Percentiles rank a stretch among this genome's conserved stretches.
Evolutionary conservation across 2,329 filamentous ascomycete genomes (phyloP).

Genomic region (Coniella lustricola): DNA sequence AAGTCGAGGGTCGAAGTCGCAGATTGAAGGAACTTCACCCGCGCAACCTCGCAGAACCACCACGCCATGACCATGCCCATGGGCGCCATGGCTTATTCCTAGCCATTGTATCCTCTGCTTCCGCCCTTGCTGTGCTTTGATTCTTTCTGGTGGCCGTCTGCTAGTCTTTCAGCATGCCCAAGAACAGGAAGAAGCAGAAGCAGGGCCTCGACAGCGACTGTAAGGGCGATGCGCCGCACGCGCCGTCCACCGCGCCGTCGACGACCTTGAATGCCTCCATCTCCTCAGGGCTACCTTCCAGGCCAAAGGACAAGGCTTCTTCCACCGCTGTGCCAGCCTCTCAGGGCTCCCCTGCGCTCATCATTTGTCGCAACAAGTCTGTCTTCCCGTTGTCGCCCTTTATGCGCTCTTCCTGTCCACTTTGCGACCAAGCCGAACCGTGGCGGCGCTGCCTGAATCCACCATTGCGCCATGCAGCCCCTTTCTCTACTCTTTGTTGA

Average conservation of each 20-base stretch:
- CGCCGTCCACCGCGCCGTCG: background rate
- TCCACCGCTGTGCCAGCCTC: conserved; percentile 16
- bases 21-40: too few relatives aligned
- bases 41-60: too few relatives aligned
- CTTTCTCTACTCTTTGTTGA: background rate
- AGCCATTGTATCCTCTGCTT: background rate
- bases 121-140: background rate
- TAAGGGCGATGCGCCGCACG: conserved; percentile 16
- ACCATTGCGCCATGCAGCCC: too few relatives aligned
- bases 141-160: background rate
- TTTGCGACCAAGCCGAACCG: background rate
- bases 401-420: background rate
- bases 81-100: too few relatives aligned
- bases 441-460: background rate
- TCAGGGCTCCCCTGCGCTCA: conserved; percentile 42
- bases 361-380: conserved; percentile 64
- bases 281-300: conserved; percentile 8
- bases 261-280: background rate
- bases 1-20: too few relatives aligned
- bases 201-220: conserved; percentile 22
- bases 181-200: conserved; percentile 38
- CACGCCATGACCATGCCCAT: too few relatives aligned
- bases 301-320: conserved; percentile 17
- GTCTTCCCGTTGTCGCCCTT: conserved; percentile 23
- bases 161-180: conserved; percentile 31